phyloP scores from a whole-genome alignment of 768 basidiomycete species.

The Kwoniella dejecticola region DNA sequence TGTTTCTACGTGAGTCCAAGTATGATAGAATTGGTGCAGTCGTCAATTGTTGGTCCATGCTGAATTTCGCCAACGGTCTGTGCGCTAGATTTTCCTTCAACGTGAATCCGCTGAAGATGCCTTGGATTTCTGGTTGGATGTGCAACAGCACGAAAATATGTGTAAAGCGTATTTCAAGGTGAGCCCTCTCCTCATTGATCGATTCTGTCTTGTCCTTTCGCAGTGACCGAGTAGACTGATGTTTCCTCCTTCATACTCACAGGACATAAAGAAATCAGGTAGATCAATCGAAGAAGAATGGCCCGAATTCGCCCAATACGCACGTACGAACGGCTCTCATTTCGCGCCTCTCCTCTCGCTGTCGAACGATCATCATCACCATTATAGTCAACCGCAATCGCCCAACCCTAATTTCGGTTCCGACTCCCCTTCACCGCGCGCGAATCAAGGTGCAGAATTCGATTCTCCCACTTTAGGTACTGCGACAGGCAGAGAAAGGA shows the following conservation, averaged over 20 bases:
- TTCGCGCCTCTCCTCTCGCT: slow-evolving; percentile 83
- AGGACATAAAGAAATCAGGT: slow-evolving; percentile 91
- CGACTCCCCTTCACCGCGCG: not conserved
- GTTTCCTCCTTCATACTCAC: not conserved
- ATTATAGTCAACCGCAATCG: slow-evolving; percentile 7
- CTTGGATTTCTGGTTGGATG: slow-evolving; percentile 97
- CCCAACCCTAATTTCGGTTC: too few relatives aligned
- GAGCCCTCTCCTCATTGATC: too few relatives aligned
- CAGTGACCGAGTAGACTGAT: not conserved
- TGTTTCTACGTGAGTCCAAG: slow-evolving; percentile 82
- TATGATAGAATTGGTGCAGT: not conserved
- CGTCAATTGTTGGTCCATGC: not conserved
- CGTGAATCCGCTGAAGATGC: slow-evolving; percentile 95
- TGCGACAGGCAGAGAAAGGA: slow-evolving; percentile 23
- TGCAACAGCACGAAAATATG: slow-evolving; percentile 98
- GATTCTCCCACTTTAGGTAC: slow-evolving; percentile 5
- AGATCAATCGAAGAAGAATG: slow-evolving; percentile 92
- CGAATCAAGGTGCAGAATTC: slow-evolving; percentile 2
- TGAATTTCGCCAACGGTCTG: slow-evolving; percentile 11
- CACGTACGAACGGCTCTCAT: slow-evolving; percentile 84
- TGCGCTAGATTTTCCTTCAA: slow-evolving; percentile 82
- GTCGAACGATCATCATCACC: slow-evolving; percentile 19
- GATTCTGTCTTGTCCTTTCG: too few relatives aligned
- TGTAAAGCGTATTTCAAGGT: slow-evolving; percentile 96
- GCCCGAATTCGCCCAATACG: slow-evolving; percentile 98